Evolutionary conservation across 75 land plant genomes (phyloP), one percentile per base, ranked within the genome.

Genomic region (Adiantum capillusveneris): DNA sequence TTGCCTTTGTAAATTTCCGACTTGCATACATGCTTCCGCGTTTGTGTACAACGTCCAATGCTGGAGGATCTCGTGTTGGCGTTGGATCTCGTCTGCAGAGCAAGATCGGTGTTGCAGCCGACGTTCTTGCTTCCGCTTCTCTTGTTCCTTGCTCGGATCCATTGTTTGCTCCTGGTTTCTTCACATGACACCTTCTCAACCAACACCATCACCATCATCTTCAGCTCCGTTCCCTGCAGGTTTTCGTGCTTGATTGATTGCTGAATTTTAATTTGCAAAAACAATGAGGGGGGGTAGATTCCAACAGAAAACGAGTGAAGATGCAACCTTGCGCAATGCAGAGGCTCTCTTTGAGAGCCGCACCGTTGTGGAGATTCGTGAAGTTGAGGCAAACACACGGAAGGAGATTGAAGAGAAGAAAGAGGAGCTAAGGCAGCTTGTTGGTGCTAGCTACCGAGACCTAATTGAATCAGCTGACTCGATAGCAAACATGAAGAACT

Each of bases 381-480:
- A 81, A 25, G 83, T 84, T 52, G 97, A 95, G 56, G 62, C 73
- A 28, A 31, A 70, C 22, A 87, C 99, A 17, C 66, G 74, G 42
- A 66, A 57, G 49, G 88, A 87, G 77, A 90, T 90, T 84, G 73
- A 71, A 30, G 69, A 65, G 41, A 90, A 87, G 66, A 70, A 73
- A 56, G 92, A 90, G 66, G 99, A 95, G 67, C 84, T 95, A 46
- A 81, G 97, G 44, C 93, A 78, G 53, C 84, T 95, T 19, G 91
- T 95, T 39, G 99, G 99, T 9, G 77, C 65, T 25, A 79, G 97
- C 48, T 95, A 95, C 81, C 81, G 99, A 17, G 99, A 95, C 55
- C 81, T 95, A 56, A 95, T 95, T 58, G 97, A 95, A 41, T 95
- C 99, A 22, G 99, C 99, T 27, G 99, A 95, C 64, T 76, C 88